Evolutionary conservation across 352 stramenopile species (phyloP).

Genomic region (Globisporangium ultimum): DNA sequence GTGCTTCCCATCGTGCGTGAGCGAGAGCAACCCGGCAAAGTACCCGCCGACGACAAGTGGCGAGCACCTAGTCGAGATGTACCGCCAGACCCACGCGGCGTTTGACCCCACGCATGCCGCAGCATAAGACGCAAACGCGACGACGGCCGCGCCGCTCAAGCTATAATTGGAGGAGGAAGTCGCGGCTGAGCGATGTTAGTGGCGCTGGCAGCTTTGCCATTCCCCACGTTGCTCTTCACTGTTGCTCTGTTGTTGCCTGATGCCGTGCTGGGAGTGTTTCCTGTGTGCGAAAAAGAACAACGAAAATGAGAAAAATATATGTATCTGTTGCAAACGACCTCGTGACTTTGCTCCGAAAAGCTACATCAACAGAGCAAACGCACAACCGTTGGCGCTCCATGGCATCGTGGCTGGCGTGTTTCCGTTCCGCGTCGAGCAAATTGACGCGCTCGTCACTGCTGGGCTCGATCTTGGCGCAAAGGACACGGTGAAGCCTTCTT

Average conservation of each 20-base stretch:
- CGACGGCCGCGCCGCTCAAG: too few species aligned
- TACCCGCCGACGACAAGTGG: slow-evolving; percentile 71
- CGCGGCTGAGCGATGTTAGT: background rate
- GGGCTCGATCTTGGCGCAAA: slow-evolving; percentile 2
- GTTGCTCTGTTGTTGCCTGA: background rate
- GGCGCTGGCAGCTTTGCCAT: too few species aligned
- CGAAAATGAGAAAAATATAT: slow-evolving; percentile 2
- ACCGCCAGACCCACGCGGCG: slow-evolving; percentile 62
- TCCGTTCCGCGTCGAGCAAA: slow-evolving; percentile 7
- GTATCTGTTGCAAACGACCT: slow-evolving; percentile 11
- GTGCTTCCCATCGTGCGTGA: slow-evolving; percentile 61
- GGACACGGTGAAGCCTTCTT: slow-evolving; percentile 1
- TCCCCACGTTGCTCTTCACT: background rate
- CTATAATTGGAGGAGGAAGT: too few species aligned
- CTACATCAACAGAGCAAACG: slow-evolving; percentile 4
- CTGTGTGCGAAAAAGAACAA: slow-evolving; percentile 13
- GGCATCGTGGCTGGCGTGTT: slow-evolving; percentile 4
- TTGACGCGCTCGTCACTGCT: slow-evolving; percentile 1
- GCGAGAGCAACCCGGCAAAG: slow-evolving; percentile 35
- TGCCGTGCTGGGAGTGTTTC: slow-evolving; percentile 7
- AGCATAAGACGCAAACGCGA: background rate
- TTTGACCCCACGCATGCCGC: slow-evolving; percentile 26
- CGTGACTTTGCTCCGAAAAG: slow-evolving; percentile 9
- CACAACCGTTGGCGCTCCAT: slow-evolving; percentile 12
- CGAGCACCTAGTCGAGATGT: slow-evolving; percentile 73